Evolutionary conservation across 192 early-diverging fungal species (phyloP).

Genomic region (Podila horticola): DNA sequence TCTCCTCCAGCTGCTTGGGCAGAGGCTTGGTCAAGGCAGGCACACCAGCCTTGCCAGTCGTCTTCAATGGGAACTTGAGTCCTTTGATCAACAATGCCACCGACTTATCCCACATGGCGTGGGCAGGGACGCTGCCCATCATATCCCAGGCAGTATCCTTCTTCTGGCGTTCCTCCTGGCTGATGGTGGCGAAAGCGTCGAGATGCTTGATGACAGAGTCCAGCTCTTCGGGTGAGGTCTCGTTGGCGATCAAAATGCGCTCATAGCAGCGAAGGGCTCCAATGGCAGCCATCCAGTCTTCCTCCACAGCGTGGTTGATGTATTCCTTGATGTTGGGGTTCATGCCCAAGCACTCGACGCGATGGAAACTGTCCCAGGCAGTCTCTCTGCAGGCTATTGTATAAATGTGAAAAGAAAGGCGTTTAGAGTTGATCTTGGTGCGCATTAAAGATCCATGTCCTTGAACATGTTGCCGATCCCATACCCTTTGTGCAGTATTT

Average conservation of each 20-base stretch:
- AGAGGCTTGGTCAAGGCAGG: conserved; percentile 57
- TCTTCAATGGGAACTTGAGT: conserved; percentile 56
- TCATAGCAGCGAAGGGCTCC: conserved; percentile 59
- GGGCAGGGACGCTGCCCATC: conserved; percentile 54
- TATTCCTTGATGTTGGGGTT: conserved; percentile 55
- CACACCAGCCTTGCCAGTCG: conserved; percentile 38
- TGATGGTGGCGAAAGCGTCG: conserved; percentile 66
- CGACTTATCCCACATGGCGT: conserved; percentile 56
- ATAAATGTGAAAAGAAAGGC: background rate
- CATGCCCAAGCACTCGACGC: conserved; percentile 53
- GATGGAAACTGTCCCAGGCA: conserved; percentile 61
- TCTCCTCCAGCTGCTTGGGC: conserved; percentile 54
- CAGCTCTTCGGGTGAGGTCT: conserved; percentile 53
- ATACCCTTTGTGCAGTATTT: conserved; percentile 59
- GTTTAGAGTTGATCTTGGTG: background rate
- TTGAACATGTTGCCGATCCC: background rate
- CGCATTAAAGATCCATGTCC: background rate
- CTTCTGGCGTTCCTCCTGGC: conserved; percentile 62
- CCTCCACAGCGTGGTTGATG: conserved; percentile 53
- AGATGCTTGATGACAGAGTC: conserved; percentile 54
- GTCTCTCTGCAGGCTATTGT: conserved; percentile 49
- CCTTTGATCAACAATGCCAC: conserved; percentile 55
- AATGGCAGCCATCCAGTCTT: conserved; percentile 61
- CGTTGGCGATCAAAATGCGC: conserved; percentile 58
- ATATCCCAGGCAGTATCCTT: conserved; percentile 67